Conservation (phyloP, 2,329 filamentous ascomycete genomes). For the Pseudocercospora ulei region DNA sequence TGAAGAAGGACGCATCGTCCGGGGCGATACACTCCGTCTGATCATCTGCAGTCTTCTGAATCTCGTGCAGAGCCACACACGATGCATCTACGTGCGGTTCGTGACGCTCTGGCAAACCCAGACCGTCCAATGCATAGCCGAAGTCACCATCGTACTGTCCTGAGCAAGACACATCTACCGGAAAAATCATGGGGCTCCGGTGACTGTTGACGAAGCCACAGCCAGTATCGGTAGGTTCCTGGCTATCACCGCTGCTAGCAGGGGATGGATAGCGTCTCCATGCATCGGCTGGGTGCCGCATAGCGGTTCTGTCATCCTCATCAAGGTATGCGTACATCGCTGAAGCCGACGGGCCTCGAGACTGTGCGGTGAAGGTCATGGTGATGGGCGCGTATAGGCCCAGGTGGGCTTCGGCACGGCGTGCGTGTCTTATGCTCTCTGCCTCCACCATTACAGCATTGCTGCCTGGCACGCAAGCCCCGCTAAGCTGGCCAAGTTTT, state of each 20-base stretch:
- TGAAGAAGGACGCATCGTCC: slow-evolving; percentile 10
- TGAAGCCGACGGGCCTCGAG: not conserved
- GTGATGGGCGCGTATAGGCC: no score
- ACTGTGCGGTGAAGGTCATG: not conserved
- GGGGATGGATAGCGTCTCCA: slow-evolving; percentile 9
- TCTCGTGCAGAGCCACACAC: slow-evolving; percentile 24
- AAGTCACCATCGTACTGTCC: not conserved
- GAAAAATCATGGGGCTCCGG: slow-evolving; percentile 1
- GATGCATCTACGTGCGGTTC: not conserved
- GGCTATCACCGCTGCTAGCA: slow-evolving; percentile 9
- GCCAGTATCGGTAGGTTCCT: slow-evolving; percentile 11
- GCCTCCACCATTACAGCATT: not conserved
- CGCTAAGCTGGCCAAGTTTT: no score
- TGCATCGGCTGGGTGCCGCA: not conserved
- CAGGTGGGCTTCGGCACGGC: no score
- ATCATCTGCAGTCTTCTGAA: slow-evolving; percentile 23
- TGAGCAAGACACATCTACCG: slow-evolving; percentile 6
- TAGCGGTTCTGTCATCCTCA: not conserved
- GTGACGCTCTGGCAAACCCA: not conserved
- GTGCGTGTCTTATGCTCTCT: no score
- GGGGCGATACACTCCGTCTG: slow-evolving; percentile 13
- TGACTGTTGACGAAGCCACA: slow-evolving; percentile 10
- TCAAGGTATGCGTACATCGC: slow-evolving; percentile 1
- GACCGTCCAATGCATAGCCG: slow-evolving; percentile 8
- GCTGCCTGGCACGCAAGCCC: no score